Base-by-base conservation (phyloP, 2,329 filamentous ascomycete genomes). In the Aureobasidium sp. region DNA sequence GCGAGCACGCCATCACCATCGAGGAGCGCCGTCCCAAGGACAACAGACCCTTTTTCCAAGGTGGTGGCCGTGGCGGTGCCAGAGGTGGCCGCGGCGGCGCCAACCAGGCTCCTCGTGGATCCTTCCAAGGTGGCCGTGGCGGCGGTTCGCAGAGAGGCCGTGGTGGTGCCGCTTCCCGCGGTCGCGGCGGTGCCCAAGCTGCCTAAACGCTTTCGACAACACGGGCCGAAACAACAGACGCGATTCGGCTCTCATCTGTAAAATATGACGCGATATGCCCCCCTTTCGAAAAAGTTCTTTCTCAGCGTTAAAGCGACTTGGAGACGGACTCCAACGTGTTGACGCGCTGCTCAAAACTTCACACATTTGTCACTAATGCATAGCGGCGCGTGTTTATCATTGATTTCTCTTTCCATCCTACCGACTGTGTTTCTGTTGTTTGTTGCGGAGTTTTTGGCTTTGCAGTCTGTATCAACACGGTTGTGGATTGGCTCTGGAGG, bases 1-100 rank as follows among this genome's bases (percentile, higher is more conserved):
- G 88, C 68, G 88, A 85, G 67, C 88, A 96, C 74, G 86, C 84
- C 69, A 87, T 99, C 68, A 81, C 84, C 64, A 88, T 99, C 60
- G 94, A 97, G 77, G 89, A 93, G 72, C 91, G 94, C 64, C 90
- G 90, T 66, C 84, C 88, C 45, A 73, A 74, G 60, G 72, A 74
- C 15, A 70, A 64, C 64, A 69, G 64, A 66, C 71, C 68, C 64
- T 69, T 67, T 55, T 73, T 67, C 69, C 33, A 13, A 7, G 67
- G 65, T 68, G 71, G 67, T 68, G 71, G 67, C 60, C 72, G 69
- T 67, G 77, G 69, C 67, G 67, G 70, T 55, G 69, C 67, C 62
- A 66, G 76, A 53, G 74, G 75, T 55, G 72, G 71, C 58, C 74
- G 75, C 61, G 69, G 70, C 42, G 82, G 79, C 64, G 57, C 57